Base-by-base conservation (phyloP, 495 filamentous ascomycete species). In the Hypoxylon lienhwacheense region DNA sequence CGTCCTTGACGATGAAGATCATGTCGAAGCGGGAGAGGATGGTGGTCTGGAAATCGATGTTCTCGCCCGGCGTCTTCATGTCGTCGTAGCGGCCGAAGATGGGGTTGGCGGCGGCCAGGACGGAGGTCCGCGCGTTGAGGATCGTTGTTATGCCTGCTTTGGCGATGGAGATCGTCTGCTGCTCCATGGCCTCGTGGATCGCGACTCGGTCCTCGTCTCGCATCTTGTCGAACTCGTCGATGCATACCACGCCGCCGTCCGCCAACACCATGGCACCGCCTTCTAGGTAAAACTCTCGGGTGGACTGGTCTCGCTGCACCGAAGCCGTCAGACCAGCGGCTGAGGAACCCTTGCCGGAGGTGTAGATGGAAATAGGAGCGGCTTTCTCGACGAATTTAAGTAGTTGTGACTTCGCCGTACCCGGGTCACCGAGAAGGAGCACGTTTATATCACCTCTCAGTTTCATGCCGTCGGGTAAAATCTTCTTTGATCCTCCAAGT, bases 211-310 rank as follows among this genome's bases (percentile, higher is more conserved):
- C 95, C 70, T 99, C 95, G 70, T 99, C 95, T 50, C 95, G 82
- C 95, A 99, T 99, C 77, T 99, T 99, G 75, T 99, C 95, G 69
- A 99, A 99, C 71, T 99, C 95, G 67, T 99, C 95, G 70, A 99
- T 99, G 74, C 95, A 99, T 15, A 97, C 95, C 5, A 97, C 95
- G 64, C 95, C 95, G 8, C 91, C 91, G 61, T 99, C 95, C 1
- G 95, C 95, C 19, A 99, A 82, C 25, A 99, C 95, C 95, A 99
- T 97, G 24, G 95, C 95, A 69, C 95, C 95, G 45, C 95, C 95
- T 77, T 99, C 95, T 3, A 99, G 82, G 66, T 97, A 97, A 70
- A 99, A 97, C 70, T 99, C 93, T 36, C 95, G 85, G 0, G 95
- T 96, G 12, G 83, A 85, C 11, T 83, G 82, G 65, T 99, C 95